These are phyloP conservation scores for Pythium scleroteichum DNA, from an alignment of 352 stramenopile genomes.

Conservation along the genomic window DNA sequence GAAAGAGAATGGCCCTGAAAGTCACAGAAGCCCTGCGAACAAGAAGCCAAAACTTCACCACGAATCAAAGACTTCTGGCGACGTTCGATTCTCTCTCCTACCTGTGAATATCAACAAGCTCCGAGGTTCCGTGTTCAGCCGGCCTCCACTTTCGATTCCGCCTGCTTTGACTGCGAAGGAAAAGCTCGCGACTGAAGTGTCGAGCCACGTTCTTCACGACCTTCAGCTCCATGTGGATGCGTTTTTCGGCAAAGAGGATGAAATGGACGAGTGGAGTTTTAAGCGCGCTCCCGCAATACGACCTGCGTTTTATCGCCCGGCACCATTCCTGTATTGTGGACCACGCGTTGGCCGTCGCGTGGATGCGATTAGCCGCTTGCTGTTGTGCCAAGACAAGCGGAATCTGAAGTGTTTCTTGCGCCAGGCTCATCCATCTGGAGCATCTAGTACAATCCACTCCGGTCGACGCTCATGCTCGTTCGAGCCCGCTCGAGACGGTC, in stretches of 20 bases:
- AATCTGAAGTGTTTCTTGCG: conserved; percentile 62
- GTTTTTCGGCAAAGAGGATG: conserved; percentile 24
- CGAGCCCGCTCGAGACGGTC: neutral
- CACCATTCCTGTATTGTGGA: conserved; percentile 48
- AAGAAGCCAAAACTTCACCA: conserved; percentile 19
- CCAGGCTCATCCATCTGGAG: neutral
- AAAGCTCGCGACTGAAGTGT: conserved; percentile 38
- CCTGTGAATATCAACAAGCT: conserved; percentile 19
- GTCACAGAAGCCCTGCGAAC: neutral
- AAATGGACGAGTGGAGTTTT: neutral
- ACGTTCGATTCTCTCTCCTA: conserved; percentile 13
- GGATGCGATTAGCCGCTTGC: conserved; percentile 43
- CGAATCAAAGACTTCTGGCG: conserved; percentile 2
- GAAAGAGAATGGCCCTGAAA: neutral
- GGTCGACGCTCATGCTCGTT: conserved; percentile 2
- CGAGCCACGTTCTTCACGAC: conserved; percentile 33
- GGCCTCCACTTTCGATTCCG: conserved; percentile 13
- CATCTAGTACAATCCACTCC: neutral
- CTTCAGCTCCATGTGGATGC: conserved; percentile 33
- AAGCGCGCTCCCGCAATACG: conserved; percentile 19
- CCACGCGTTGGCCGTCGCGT: conserved; percentile 35
- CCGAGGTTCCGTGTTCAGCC: conserved; percentile 17
- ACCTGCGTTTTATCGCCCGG: conserved; percentile 50
- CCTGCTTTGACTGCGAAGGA: conserved; percentile 41
- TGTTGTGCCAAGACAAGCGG: conserved; percentile 68